Base-by-base conservation (phyloP, 2,329 filamentous ascomycete species). In the Pestalotiopsis sp. region DNA sequence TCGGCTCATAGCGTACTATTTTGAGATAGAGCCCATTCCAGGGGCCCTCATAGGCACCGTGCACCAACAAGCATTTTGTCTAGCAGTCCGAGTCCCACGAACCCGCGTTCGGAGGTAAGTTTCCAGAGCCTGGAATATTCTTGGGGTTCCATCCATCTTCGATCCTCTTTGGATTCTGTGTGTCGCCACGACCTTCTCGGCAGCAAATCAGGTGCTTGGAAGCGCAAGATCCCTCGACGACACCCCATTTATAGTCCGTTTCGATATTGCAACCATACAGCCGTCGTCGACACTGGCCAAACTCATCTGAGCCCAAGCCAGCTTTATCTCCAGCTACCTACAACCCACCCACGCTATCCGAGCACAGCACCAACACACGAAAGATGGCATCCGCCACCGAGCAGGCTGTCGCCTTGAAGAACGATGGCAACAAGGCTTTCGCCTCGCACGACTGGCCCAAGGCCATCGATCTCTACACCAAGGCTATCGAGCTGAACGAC, bases 371-470 rank as follows among this genome's bases (percentile, higher is more conserved):
- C 57, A 36, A 72, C 23, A 5, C 23, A 25, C 25, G n/a, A 36
- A 72, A 49, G 31, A 86, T 86, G 83, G 76, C 83, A 69, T 79
- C 79, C 39, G 75, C 79, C 27, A 75, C 82, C 76, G 90, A 93
- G 79, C 90, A 93, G 80, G 95, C 95, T 66, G 88, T 90, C 74
- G 92, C 91, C 78, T 85, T 97, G 75, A 99, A 99, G 85, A 92
- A 97, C 81, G 89, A 97, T 81, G 96, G 96, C 79, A 99, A 99
- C 83, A 93, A 95, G 78, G 94, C 94, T 66, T 98, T 98, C 82
- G 90, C 91, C 68, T 86, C 90, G 39, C 94, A 97, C 77, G 92
- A 98, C 84, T 99, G 93, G 92, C 89, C 87, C 12, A 84, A 87
- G 3, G 96, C 96, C 7, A 87, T 97, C 72, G 91, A 95, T 1